A percentile compares a stretch with the other conserved stretches of the same genome.
Evolutionary conservation across 73 alveolate species (phyloP).

Genomic region (Paramecium biaurelia): DNA sequence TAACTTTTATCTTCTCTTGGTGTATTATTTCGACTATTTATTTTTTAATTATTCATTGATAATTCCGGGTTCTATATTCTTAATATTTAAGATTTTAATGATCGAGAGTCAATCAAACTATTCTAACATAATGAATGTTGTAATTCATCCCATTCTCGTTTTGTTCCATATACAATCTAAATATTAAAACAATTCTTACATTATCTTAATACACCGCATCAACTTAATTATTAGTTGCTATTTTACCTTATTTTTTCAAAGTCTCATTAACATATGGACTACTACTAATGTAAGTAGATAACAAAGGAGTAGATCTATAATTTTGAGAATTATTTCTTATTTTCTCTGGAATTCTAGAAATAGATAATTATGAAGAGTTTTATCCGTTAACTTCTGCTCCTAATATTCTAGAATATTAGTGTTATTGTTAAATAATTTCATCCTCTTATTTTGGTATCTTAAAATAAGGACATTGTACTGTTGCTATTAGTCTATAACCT

Average conservation of each 20-base stretch:
- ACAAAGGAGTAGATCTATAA: background rate
- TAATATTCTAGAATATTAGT: background rate
- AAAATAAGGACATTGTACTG: conserved; percentile 12
- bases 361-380: background rate
- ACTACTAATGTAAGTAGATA: background rate
- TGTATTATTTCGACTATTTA: background rate
- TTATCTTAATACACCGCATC: background rate
- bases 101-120: background rate
- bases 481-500: background rate
- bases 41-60: background rate
- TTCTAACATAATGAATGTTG: background rate
- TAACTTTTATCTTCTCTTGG: background rate
- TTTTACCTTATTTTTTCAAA: background rate
- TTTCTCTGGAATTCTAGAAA: conserved; percentile 23
- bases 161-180: conserved; percentile 49
- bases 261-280: background rate
- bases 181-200: background rate
- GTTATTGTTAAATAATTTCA: background rate
- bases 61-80: background rate
- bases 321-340: background rate
- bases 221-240: background rate
- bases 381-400: background rate
- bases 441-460: background rate
- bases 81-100: background rate
- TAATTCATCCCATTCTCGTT: conserved; percentile 28